These are phyloP conservation scores for Sambucus nigra DNA, from an alignment of 129 eudicot genomes.

Conservation along the genomic window DNA sequence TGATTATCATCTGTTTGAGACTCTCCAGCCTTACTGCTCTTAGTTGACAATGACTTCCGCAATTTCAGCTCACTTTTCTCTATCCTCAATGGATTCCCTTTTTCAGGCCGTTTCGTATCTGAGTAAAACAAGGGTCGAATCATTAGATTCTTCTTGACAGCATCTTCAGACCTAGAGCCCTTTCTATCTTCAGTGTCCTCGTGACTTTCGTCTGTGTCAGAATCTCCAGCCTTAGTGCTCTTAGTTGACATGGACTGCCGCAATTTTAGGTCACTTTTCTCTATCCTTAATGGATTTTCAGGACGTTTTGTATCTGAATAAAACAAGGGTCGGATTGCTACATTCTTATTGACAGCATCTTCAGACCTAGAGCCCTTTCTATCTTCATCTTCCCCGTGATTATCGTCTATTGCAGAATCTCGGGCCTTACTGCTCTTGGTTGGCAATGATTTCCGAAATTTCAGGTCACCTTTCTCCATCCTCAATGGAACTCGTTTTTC, in stretches of 20 bases:
- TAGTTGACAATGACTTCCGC: conserved; percentile 28
- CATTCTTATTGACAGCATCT: conserved; percentile 26
- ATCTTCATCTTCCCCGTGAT: conserved; percentile 26
- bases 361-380: conserved; percentile 39
- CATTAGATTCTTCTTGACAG: conserved; percentile 24
- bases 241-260: conserved; percentile 26
- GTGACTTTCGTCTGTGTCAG: conserved; percentile 14
- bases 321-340: conserved; percentile 20
- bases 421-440: conserved; percentile 22
- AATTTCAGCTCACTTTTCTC: conserved; percentile 22
- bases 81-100: conserved; percentile 17
- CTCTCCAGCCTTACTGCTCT: conserved; percentile 27
- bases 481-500: no score
- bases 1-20: conserved; percentile 15
- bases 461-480: conserved; percentile 20
- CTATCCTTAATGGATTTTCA: conserved; percentile 21
- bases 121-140: conserved; percentile 30
- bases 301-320: conserved; percentile 28
- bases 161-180: conserved; percentile 35
- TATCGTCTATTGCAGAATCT: conserved; percentile 15
- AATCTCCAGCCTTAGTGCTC: conserved; percentile 25
- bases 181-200: conserved; percentile 28
- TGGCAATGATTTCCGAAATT: conserved; percentile 29
- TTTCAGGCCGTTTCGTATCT: conserved; percentile 29
- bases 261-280: conserved; percentile 20